Evolutionary conservation across 148 eudicot species (phyloP).

Genomic region (Pharnaceum exiguum): DNA sequence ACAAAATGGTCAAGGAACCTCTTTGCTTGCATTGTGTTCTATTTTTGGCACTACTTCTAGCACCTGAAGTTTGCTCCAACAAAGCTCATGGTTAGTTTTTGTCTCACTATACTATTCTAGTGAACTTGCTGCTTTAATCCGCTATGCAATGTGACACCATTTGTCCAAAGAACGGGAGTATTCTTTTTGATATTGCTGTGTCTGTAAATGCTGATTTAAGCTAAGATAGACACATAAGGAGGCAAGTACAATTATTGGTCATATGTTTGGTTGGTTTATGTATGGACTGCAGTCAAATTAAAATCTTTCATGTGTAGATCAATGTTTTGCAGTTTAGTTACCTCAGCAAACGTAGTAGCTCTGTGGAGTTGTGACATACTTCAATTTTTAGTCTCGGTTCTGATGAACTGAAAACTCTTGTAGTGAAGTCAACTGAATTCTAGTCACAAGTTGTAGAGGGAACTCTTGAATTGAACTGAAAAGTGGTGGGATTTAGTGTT

Average conservation of each 20-base stretch:
- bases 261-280: too few relatives aligned
- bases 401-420: too few relatives aligned
- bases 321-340: too few relatives aligned
- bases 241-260: neutral
- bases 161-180: neutral
- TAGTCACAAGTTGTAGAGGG: too few relatives aligned
- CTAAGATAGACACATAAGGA: neutral
- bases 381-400: too few relatives aligned
- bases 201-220: neutral
- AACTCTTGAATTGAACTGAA: too few relatives aligned
- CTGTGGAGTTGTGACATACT: too few relatives aligned
- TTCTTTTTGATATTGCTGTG: neutral
- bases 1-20: constrained; percentile 1
- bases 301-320: too few relatives aligned
- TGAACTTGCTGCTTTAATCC: neutral
- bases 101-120: neutral
- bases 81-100: constrained; percentile 19
- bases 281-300: too few relatives aligned
- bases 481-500: too few relatives aligned
- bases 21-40: constrained; percentile 3
- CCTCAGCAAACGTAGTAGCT: too few relatives aligned
- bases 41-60: constrained; percentile 1
- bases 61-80: constrained; percentile 16
- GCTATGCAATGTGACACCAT: neutral
- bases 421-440: too few relatives aligned